Base-by-base conservation (phyloP, 1,284 basidiomycete species). In the Phellinidium pouzarii region DNA sequence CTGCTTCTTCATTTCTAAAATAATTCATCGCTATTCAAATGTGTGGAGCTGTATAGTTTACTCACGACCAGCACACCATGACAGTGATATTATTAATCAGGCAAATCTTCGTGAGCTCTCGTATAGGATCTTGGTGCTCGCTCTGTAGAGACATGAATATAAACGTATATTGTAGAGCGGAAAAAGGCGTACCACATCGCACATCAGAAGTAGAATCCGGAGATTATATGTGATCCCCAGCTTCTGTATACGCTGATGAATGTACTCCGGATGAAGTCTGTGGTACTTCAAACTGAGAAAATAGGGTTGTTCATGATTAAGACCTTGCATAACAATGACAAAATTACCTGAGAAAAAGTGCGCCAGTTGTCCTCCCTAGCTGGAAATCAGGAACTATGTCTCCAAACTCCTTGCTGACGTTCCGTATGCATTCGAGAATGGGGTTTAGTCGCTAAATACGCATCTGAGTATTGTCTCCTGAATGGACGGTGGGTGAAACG, bases 241-340 rank as follows among this genome's bases (percentile, higher is more conserved):
- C 60, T 86, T 87, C 62, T 91, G 84, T 55, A 99, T 94, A 3
- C 96, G 84, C 42, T 79, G 78, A 64, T 94, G 89, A 55, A 99
- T 87, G 65, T 99, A 99, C 68, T 99, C 96, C 3, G 96, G 96
- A 67, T 99, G 96, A 14, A 99, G 76, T 23, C 94, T 87, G 63
- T 99, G 94, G 61, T 99, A 99, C 60, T 87, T 88, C 55, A 99
- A 68, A 64, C 94, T 98, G 55, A 2, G 14, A 6, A 43, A 12
- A n/a, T 22, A n/a, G 19, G 23, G 46, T 22, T 20, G 29, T 22
- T 36, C n/a, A 27, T 22, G 17, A 40, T 26, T 2, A 19, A 27
- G 23, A 26, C 17, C 3, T 17, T 34, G 31, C 22, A 25, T 17
- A 12, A 38, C 8, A 41, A 25, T 41, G 23, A 55, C 2, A 11